Base-by-base conservation (phyloP, 2,329 filamentous ascomycete genomes). In the Fusarium stilboides region DNA sequence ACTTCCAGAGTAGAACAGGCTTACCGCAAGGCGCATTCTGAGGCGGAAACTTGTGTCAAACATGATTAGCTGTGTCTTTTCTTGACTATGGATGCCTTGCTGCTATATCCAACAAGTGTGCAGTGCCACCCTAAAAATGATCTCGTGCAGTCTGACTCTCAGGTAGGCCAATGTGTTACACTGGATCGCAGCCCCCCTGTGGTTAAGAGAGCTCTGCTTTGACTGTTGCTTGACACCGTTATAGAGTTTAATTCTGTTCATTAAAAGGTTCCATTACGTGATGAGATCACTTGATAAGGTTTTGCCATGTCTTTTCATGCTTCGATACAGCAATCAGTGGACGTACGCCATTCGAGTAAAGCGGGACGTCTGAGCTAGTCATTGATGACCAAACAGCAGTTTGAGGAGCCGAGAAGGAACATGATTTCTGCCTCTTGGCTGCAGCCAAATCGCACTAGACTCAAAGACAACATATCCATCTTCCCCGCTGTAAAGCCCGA, bases 1-100 rank as follows among this genome's bases (percentile, higher is more conserved):
- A 36, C 19, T 50, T 64, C 55, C 34, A 67, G 67, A 66, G 67
- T 68, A 68, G 53, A 68, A 66, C 43, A 58, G 34, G 19, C 24
- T 26, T 31, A 31, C 33, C 39, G 47, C 57, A 63, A 24, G 37
- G 24, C 52, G 31, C 39, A 37, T 49, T 62, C 37, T 60, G 52
- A 64, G 50, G 62, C 50, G 39, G 39, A 52, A 61, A 59, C 44
- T 59, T 47, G 33, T 53, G 40, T 59, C 52, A 44, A 69, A 28
- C 28, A 36, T 49, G 17, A 54, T 37, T 53, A 33, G 22, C 49
- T 62, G 34, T 22, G 36, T 40, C 49, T 52, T 51, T 44, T 45
- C 36, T 55, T 31, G 28, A 43, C 31, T 66, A 36, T 64, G 26
- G 26, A 28, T 28, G 53, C 49, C 46, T 58, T 67, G 40, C 34